Evolutionary conservation across 148 eudicot genomes (phyloP), one percentile per base, ranked within the genome.

Genomic region (Gaultheria prostrata): DNA sequence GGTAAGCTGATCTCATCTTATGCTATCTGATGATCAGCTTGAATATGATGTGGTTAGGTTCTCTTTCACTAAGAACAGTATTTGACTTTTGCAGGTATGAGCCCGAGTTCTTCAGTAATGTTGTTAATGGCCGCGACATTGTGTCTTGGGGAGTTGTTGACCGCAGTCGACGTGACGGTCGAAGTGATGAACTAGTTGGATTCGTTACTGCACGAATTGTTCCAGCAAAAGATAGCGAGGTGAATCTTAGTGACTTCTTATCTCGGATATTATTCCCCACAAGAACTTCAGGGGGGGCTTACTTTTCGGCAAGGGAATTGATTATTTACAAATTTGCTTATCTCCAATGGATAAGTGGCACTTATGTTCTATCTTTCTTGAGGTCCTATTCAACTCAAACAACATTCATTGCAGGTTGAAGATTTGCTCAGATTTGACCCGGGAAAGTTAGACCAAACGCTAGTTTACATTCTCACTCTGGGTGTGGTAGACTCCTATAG

Each of bases 121-220:
- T 95, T 74, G 98, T 92, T 59, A 87, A 90, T 89, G 92, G 90
- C 12, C 90, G 49, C 76, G 94, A 88, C 79, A 93, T 97, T 85
- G 89, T 95, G 76, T 93, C 98, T 9, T 97, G 99, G 99, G 98
- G 98, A 84, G 98, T 97, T 90, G 99, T 97, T 86, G 99, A 97
- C 85, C 90, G 91, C 39, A 92, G 81, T 89, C 93, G 94, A 61
- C 92, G 96, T 35, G 82, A 85, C 85, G 86, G 86, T 82, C 91
- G 88, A 80, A 87, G 88, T 87, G 96, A 97, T 80, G 92, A 95
- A 85, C 98, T 97, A 79, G 85, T 97, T 85, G 99, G 99, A 80
- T 97, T 97, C 88, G 92, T 95, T 87, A 95, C 99, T 80, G 92
- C 90, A 28, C 89, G 95, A 84, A 83, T 89, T 77, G 92, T 92